Conservation (phyloP, 306 rosid species). For the Acacia acuminata region DNA sequence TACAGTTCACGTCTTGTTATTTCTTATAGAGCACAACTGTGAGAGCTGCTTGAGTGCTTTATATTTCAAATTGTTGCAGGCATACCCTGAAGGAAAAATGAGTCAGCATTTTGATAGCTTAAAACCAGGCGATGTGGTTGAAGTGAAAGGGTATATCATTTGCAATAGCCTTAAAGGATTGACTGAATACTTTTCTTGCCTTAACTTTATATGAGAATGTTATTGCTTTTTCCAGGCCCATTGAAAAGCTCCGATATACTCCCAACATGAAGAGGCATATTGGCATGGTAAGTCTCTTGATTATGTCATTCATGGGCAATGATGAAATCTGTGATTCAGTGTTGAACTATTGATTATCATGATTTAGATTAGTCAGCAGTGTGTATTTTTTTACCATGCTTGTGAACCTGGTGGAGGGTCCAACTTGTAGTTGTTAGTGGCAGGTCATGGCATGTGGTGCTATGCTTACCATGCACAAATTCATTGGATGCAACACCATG, state of each 20-base stretch:
- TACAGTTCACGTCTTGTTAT: slow-evolving; percentile 19
- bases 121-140: slow-evolving; percentile 93
- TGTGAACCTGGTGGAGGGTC: too few relatives aligned
- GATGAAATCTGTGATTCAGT: too few relatives aligned
- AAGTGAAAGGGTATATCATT: slow-evolving; percentile 89
- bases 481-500: background rate
- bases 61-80: slow-evolving; percentile 49
- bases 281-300: slow-evolving; percentile 78
- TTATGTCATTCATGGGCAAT: slow-evolving; percentile 6
- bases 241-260: slow-evolving; percentile 82
- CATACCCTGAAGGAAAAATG: slow-evolving; percentile 97
- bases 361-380: too few relatives aligned
- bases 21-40: slow-evolving; percentile 4
- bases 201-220: slow-evolving; percentile 27
- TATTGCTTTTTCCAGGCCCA: slow-evolving; percentile 69
- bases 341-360: too few relatives aligned
- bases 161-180: slow-evolving; percentile 16
- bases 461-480: background rate
- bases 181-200: slow-evolving; percentile 21
- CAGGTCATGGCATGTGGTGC: too few relatives aligned
- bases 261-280: slow-evolving; percentile 97
- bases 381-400: too few relatives aligned
- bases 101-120: slow-evolving; percentile 97
- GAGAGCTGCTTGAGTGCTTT: slow-evolving; percentile 12
- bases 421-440: too few relatives aligned